These are phyloP conservation scores for Mucor plumbeus DNA, from an alignment of 371 early-diverging fungal species.

Conservation along the genomic window DNA sequence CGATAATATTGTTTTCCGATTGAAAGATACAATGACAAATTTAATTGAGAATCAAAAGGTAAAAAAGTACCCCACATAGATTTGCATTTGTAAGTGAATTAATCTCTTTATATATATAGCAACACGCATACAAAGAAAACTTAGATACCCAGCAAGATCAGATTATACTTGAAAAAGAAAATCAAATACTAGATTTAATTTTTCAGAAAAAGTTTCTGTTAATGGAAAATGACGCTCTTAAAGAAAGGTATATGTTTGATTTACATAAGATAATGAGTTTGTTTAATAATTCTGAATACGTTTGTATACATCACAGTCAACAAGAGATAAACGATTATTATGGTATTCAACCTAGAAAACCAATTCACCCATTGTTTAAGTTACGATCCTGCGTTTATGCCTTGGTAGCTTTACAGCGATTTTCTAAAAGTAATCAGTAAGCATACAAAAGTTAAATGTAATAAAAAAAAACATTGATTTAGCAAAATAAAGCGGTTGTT, in stretches of 20 bases:
- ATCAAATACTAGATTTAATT: slow-evolving; percentile 12
- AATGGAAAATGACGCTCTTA: slow-evolving; percentile 20
- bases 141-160: not conserved
- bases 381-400: slow-evolving; percentile 26
- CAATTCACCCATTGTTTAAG: slow-evolving; percentile 14
- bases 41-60: slow-evolving; percentile 16
- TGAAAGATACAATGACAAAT: slow-evolving; percentile 8
- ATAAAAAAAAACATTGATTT: too few relatives aligned
- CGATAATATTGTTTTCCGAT: slow-evolving; percentile 22
- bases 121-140: not conserved
- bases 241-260: slow-evolving; percentile 18
- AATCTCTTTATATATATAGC: not conserved
- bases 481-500: too few relatives aligned
- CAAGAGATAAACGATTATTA: slow-evolving; percentile 9
- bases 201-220: slow-evolving; percentile 28
- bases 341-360: slow-evolving; percentile 3
- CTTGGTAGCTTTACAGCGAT: slow-evolving; percentile 22
- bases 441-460: too few relatives aligned
- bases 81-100: too few relatives aligned
- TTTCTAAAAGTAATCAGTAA: not conserved
- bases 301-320: not conserved
- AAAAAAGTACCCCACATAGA: too few relatives aligned
- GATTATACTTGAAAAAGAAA: not conserved
- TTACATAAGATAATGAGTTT: not conserved
- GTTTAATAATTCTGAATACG: not conserved